Evolutionary conservation across 208 protist species (phyloP), one percentile per base, ranked within the genome.

Genomic region (Leishmania mexicana): DNA sequence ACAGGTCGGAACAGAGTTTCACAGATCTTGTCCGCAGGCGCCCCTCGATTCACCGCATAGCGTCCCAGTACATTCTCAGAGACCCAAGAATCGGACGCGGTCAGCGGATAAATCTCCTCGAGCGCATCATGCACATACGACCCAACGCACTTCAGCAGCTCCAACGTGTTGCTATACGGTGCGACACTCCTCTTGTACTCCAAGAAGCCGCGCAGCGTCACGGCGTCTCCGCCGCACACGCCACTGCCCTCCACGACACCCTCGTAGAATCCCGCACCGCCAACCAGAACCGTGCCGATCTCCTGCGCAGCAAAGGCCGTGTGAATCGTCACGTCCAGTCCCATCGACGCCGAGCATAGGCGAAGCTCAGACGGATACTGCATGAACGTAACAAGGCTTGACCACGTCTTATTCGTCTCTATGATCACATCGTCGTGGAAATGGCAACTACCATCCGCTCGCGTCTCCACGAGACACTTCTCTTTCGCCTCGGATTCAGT

Each of bases 1-100:
- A 94, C 85, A 45, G 90, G 90, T 31, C 77, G 67, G 80, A 94
- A 92, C 13, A 95, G 78, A 31, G 81, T 85, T 38, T 89, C 81
- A 58, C 89, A 89, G 11, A 95, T 78, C 75, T 83, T 80, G 49
- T 89, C 75, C 24, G 84, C 40, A 35, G 60, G 71, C 35, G 83
- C 82, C 17, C 84, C 75, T 54, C 62, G 65, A 13, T 28, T 51
- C n/a, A 40, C 82, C 24, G 51, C 24, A 70, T 83, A 42, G 64
- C 81, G 84, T 8, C 89, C 89, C 21, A 92, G 80, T n/a, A 95
- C 87, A 79, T 95, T 89, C 70, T 83, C 80, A 54, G 62, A 57
- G 28, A 93, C 76, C 87, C 89, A 93, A 45, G 64, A 76, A 53
- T 85, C 81, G 40, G 77, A 77, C 17, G 92, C 79, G 15, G 80